These are phyloP conservation scores for Circinella minor DNA, from an alignment of 371 early-diverging fungal genomes.

Conservation along the genomic window DNA sequence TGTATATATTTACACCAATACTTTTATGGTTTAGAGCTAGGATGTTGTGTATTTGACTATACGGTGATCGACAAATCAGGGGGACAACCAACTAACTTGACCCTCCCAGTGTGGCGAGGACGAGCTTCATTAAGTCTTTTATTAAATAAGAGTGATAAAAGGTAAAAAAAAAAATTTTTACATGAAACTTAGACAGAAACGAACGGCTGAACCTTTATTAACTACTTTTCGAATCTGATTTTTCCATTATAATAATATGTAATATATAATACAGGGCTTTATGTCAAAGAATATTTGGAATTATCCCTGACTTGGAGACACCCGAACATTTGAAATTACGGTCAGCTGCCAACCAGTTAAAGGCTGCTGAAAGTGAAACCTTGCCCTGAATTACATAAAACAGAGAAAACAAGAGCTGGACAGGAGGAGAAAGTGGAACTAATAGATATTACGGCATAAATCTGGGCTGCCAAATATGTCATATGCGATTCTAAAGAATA, in stretches of 20 bases:
- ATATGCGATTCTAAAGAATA: not conserved
- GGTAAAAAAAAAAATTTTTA: slow-evolving; percentile 24
- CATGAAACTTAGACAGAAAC: too few relatives aligned
- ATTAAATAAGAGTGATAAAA: slow-evolving; percentile 75
- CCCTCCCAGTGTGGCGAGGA: slow-evolving; percentile 79
- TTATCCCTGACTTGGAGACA: slow-evolving; percentile 38
- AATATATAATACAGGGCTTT: slow-evolving; percentile 30
- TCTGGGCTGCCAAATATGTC: too few relatives aligned
- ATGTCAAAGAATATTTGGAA: slow-evolving; percentile 49
- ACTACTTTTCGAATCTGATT: not conserved
- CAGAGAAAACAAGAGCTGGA: too few relatives aligned
- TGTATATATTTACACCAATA: slow-evolving; percentile 15
- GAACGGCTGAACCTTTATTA: not conserved
- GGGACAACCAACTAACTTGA: slow-evolving; percentile 32
- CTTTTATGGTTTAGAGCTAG: slow-evolving; percentile 16
- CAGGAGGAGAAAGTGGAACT: too few relatives aligned
- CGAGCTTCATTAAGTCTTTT: slow-evolving; percentile 71
- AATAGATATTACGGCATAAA: too few relatives aligned
- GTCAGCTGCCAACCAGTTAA: slow-evolving; percentile 21
- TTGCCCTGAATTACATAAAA: not conserved
- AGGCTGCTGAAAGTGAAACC: slow-evolving; percentile 6
- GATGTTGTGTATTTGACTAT: slow-evolving; percentile 60
- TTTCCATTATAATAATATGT: too few relatives aligned
- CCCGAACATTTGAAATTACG: slow-evolving; percentile 46
- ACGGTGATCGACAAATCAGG: slow-evolving; percentile 11